Evolutionary conservation across 768 basidiomycete genomes (phyloP), one percentile per base, ranked within the genome.

Genomic region (Calocybe indica): DNA sequence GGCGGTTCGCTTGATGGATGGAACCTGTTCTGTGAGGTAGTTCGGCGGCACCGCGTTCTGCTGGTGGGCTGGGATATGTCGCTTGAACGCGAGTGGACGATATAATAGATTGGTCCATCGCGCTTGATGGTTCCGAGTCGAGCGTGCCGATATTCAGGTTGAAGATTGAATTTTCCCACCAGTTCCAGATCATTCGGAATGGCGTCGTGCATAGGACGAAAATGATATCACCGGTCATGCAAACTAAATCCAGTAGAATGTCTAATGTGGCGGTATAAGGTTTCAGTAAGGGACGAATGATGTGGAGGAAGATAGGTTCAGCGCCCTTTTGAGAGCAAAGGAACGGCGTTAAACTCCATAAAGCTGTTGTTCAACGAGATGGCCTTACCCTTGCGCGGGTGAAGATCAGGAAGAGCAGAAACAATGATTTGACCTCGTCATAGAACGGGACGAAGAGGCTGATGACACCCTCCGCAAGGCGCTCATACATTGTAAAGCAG

Each of bases 391-490:
- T 71, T 49, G 89, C 80, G 45, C 89, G 81, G 49, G 87, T 86
- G 34, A 89, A 54, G 22, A 92, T 71, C 43, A 91, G 77, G 61
- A 90, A 91, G 7, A 92, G 59, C 6, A 91, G 71, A 22, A 76
- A 70, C 37, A 90, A 55, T 5, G 82, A 78, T 66, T 92, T 92
- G 66, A 89, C 69, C 67, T 91, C 86, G 56, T 81, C 79, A 63
- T 92, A 91, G 61, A 92, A 92, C 15, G 90, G 90, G 32, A 89
- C 73, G 51, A 92, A 78, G 29, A 91, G 65, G 55, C 78, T 78
- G 47, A 90, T 65, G 45, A 88, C 58, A 33, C 67, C 65, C 62
- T 92, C 91, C 15, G 78, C 61, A 14, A 78, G 70, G 37, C 80
- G 73, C 62, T 92, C 90, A 51, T 88, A 85, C 29, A 71, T 65